Percentiles rank a stretch among this genome's conserved stretches.
Evolutionary conservation across 1,284 basidiomycete species (phyloP).

Genomic region (Malassezia yamatoensis): DNA sequence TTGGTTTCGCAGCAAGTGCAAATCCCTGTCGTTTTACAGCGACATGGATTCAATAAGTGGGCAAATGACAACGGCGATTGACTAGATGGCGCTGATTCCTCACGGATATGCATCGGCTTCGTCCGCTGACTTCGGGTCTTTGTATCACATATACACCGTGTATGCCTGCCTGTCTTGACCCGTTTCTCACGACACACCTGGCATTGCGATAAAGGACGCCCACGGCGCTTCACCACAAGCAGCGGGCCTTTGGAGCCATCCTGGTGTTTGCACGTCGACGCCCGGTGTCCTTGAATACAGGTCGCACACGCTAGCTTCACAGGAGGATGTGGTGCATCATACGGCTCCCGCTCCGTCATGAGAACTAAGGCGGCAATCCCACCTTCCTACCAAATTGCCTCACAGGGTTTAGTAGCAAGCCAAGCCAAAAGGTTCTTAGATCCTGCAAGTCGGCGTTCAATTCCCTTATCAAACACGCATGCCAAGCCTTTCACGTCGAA

Average conservation of each 20-base stretch:
- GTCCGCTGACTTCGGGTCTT: neutral
- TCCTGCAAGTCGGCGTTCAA: neutral
- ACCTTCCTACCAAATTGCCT: neutral
- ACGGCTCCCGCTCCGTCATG: neutral
- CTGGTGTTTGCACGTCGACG: conserved; percentile 35
- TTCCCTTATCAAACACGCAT: neutral
- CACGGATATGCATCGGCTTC: neutral
- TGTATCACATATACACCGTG: conserved; percentile 22
- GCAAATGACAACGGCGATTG: conserved; percentile 24
- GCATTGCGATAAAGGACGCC: conserved; percentile 36
- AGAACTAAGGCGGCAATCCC: neutral
- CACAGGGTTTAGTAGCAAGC: neutral
- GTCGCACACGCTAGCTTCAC: conserved; percentile 39
- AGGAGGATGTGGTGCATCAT: neutral
- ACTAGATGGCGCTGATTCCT: neutral
- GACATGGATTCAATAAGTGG: conserved; percentile 34
- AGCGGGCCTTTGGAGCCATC: conserved; percentile 37
- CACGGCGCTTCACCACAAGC: conserved; percentile 30
- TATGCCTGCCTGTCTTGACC: conserved; percentile 25
- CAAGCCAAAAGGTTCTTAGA: neutral
- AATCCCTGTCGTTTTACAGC: conserved; percentile 18
- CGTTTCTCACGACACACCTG: conserved; percentile 31
- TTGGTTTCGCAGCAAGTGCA: conserved; percentile 5
- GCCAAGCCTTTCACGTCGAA: neutral
- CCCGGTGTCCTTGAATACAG: conserved; percentile 40